Evolutionary conservation across 2,329 filamentous ascomycete species (phyloP).

Genomic region (Aspergillus sp.): DNA sequence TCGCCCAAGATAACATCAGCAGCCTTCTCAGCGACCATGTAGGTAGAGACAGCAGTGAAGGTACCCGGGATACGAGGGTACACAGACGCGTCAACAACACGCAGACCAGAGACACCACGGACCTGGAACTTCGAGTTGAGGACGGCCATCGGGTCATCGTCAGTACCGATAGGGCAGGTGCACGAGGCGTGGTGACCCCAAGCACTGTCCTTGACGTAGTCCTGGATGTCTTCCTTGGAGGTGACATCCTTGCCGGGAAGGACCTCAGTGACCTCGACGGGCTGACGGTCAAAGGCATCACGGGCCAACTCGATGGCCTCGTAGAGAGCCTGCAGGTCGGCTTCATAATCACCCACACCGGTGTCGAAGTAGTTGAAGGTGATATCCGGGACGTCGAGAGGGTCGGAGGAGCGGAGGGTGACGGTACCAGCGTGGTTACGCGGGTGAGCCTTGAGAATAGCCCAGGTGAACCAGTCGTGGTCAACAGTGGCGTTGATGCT

Average conservation of each 20-base stretch:
- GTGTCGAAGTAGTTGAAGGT: constrained; percentile 53
- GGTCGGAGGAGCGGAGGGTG: constrained; percentile 53
- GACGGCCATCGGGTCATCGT: constrained; percentile 49
- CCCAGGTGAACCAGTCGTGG: constrained; percentile 42
- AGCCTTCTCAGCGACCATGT: constrained; percentile 57
- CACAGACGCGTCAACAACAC: constrained; percentile 57
- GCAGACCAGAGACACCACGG: constrained; percentile 47
- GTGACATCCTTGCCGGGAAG: constrained; percentile 39
- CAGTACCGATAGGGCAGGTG: constrained; percentile 50
- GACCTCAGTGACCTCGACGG: constrained; percentile 38
- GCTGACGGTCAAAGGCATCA: constrained; percentile 35
- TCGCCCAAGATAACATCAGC: constrained; percentile 47
- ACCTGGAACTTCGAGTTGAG: constrained; percentile 54
- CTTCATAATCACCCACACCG: constrained; percentile 37
- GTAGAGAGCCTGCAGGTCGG: constrained; percentile 47
- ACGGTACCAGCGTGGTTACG: constrained; percentile 59
- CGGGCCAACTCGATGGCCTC: constrained; percentile 52
- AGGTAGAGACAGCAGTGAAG: constrained; percentile 47
- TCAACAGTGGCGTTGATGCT: constrained; percentile 36
- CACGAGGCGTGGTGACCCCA: constrained; percentile 55
- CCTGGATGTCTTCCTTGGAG: constrained; percentile 39
- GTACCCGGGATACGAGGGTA: constrained; percentile 53
- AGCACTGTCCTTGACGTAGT: constrained; percentile 44
- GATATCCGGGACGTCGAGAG: constrained; percentile 58
- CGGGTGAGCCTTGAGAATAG: constrained; percentile 54